Percentiles rank a stretch among this genome's conserved stretches.
phyloP scores from a whole-genome alignment of 805 yeast genomes.

The Candida argentea region DNA sequence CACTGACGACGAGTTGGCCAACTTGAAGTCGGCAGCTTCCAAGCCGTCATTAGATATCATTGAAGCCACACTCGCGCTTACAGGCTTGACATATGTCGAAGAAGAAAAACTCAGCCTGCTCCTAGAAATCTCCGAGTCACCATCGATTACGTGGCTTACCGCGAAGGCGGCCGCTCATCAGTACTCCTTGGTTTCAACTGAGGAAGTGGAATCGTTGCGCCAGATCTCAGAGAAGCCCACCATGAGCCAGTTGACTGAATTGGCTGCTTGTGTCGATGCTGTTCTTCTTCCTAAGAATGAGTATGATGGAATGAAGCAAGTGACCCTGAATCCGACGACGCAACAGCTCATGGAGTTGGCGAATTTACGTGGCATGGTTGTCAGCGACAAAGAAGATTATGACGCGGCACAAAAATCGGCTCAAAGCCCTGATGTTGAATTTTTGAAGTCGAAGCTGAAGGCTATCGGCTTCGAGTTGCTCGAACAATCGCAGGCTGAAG shows the following conservation, averaged over 20 bases:
- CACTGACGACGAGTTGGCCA: conserved; percentile 2
- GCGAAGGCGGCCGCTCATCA: conserved; percentile 3
- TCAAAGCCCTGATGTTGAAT: conserved; percentile 2
- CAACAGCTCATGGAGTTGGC: conserved; percentile 7
- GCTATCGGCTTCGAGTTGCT: conserved; percentile 8
- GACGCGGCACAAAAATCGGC: neutral
- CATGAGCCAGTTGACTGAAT: too few species aligned
- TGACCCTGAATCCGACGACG: conserved; percentile 12
- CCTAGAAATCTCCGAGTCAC: too few species aligned
- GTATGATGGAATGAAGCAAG: conserved; percentile 3
- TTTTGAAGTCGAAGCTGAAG: conserved; percentile 6
- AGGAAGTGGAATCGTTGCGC: too few species aligned
- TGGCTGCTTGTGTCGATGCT: too few species aligned
- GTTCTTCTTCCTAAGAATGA: conserved; percentile 3
- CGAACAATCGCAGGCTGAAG: conserved; percentile 4
- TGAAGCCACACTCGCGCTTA: neutral
- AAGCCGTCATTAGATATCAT: conserved; percentile 5
- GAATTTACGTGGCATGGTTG: conserved; percentile 3
- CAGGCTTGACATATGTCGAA: conserved; percentile 6
- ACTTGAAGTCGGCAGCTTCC: conserved; percentile 5
- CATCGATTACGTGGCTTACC: conserved; percentile 3
- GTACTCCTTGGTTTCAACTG: conserved; percentile 3
- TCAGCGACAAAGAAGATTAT: conserved; percentile 4
- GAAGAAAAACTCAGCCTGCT: too few species aligned
- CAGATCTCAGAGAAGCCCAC: too few species aligned